Base-by-base conservation (phyloP, 495 filamentous ascomycete genomes). In the Tuber indicum region DNA sequence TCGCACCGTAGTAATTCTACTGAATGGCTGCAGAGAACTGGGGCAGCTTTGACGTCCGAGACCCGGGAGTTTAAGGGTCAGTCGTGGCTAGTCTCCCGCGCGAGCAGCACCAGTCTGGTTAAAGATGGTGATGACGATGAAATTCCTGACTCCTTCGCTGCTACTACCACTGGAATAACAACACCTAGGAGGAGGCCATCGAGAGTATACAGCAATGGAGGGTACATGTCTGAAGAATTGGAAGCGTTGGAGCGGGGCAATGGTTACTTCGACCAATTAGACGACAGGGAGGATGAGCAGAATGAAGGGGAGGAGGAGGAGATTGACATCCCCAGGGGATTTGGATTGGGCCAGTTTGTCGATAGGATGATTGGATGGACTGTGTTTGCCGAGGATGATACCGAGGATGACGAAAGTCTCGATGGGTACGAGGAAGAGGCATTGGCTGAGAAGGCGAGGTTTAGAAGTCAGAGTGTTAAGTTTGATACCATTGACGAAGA, bases 31-130 rank as follows among this genome's bases (percentile, higher is more conserved):
- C 87, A 92, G 26, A 90, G 91, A 72, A 89, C 91, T 3, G 93
- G 92, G 2, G 90, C 91, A 16, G 84, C 90, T 39, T 89, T 94
- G 19, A 89, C 91, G n/a, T 88, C 89, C 6, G 90, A 90, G 70
- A 87, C 91, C 3, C 87, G 92, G 75, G 92, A 94, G 78, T 89
- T 89, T 80, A 94, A 94, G 83, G 93, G 93, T 19, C 92, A 94
- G 83, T 87, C 89, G 66, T 96, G 93, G 93, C 88, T 96, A 4
- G 87, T 88, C 8, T 91, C 91, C 76, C 89, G 91, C 74, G 89
- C 89, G 45, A 92, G 89, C 75, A 92, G 91, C 8, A 94, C 92
- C 0, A 92, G 88, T 79, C 86, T 94, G 21, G 85, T 88, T 12
- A 86, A 86, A 12, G 86, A 88, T 36, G 85, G 82, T 2, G 86